Conservation (phyloP, 306 rosid genomes). For the Ochetophila trinervis region DNA sequence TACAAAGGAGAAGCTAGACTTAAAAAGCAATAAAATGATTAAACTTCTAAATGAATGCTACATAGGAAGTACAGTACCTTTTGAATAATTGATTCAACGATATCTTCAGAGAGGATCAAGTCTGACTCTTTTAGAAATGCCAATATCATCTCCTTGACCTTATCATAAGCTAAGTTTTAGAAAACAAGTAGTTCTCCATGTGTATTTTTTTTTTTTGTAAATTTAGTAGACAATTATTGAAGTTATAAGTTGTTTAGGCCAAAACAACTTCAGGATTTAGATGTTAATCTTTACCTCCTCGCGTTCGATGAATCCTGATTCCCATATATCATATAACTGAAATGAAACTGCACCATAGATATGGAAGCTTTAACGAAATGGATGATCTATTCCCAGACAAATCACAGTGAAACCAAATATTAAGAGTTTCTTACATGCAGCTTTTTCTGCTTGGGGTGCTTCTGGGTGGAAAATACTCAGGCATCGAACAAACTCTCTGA, state of each 20-base stretch:
- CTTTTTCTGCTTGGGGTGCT: slow-evolving; percentile 46
- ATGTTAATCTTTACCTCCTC: slow-evolving; percentile 35
- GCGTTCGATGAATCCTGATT: slow-evolving; percentile 49
- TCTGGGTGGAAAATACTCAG: slow-evolving; percentile 57
- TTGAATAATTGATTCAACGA: slow-evolving; percentile 43
- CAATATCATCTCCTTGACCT: slow-evolving; percentile 55
- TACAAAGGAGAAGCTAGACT: slow-evolving; percentile 1
- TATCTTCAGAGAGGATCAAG: slow-evolving; percentile 45
- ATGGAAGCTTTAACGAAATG: slow-evolving; percentile 13
- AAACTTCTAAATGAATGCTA: background rate
- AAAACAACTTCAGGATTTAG: background rate
- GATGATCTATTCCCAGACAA: background rate
- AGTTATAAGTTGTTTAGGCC: background rate
- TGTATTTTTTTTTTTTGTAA: background rate
- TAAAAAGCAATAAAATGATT: background rate
- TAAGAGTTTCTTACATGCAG: slow-evolving; percentile 34
- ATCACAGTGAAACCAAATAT: background rate
- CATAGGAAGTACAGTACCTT: slow-evolving; percentile 28
- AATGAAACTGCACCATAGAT: slow-evolving; percentile 47
- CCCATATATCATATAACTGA: slow-evolving; percentile 47
- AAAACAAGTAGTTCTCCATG: background rate
- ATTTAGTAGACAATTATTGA: background rate
- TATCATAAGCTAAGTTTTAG: background rate
- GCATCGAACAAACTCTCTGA: slow-evolving; percentile 52
- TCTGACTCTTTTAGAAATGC: slow-evolving; percentile 53